These are phyloP conservation scores for Quercus robur DNA, from an alignment of 306 rosid genomes.

Conservation along the genomic window DNA sequence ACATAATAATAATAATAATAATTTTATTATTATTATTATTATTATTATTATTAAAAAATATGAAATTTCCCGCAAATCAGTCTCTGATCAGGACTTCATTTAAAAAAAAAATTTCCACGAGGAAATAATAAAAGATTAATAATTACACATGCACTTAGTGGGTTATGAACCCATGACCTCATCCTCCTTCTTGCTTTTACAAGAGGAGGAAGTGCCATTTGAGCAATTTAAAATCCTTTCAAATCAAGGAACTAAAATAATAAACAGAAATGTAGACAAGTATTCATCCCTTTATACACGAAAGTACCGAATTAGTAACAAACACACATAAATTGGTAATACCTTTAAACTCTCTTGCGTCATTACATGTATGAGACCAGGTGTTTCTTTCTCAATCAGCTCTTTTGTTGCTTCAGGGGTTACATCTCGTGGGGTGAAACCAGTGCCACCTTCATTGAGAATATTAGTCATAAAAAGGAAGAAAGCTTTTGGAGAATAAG, in stretches of 20 bases:
- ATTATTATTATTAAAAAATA: too few species aligned
- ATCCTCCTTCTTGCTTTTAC: too few species aligned
- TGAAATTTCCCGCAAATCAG: background rate
- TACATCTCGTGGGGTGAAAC: conserved; percentile 71
- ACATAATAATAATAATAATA: background rate
- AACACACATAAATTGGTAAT: conserved; percentile 9
- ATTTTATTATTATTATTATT: background rate
- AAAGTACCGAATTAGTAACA: conserved; percentile 2
- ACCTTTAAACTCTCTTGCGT: conserved; percentile 95
- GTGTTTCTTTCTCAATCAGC: conserved; percentile 86
- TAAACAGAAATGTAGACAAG: background rate
- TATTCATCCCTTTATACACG: background rate
- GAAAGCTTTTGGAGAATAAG: conserved; percentile 14
- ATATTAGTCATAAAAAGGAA: conserved; percentile 13
- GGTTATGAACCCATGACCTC: too few species aligned
- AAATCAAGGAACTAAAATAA: background rate
- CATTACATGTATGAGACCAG: conserved; percentile 83
- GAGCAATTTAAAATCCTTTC: background rate
- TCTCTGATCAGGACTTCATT: background rate
- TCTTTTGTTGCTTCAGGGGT: conserved; percentile 96
- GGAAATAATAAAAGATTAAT: too few species aligned
- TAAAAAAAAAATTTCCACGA: background rate
- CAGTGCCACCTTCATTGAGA: conserved; percentile 77
- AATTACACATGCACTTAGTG: too few species aligned
- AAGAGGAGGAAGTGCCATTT: too few species aligned